Evolutionary conservation across 257 asterid species (phyloP), one percentile per base, ranked within the genome.

Genomic region (Gentiana straminea): DNA sequence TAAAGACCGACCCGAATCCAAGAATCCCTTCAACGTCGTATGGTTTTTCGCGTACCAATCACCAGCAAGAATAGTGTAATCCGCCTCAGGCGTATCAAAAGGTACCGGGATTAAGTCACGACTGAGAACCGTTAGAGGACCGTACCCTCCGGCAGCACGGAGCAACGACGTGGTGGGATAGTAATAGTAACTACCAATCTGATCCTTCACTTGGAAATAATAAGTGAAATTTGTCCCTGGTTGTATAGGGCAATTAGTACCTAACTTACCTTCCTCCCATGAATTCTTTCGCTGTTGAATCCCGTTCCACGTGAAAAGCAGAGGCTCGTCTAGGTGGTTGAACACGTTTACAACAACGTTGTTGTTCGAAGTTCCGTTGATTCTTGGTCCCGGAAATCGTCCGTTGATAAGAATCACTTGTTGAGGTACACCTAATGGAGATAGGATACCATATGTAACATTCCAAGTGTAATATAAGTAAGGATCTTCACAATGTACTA

Each of bases 311-410:
- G 80, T 71, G 51, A 84, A 53, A 10, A 84, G 69, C 51, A 84
- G 69, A 1, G 94, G 91, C 71, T 84, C 90, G 24, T 75, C 84
- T 0, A 84, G 81, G 58, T 84, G 61, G 72, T 84, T 84, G 77
- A 79, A 69, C 0, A 84, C 75, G 36, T 70, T 84, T 1, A 84
- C 62, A 12, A 79, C 75, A 13, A 84, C 68, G 65, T 84, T 84
- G 81, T 84, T 84, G 79, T 81, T 84, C 24, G 94, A 75, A 10
- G 90, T 84, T 63, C 82, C 66, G 41, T 84, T 84, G 72, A 84
- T 84, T 34, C 51, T 59, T 0, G 94, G 94, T 1, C 94, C 94
- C 2, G 94, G 94, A n/a, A 84, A 79, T 13, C 53, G 47, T 4
- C 77, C 85, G 51, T 84, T 79, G 71, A 84, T 79, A 34, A 79